A percentile compares a stretch with the other conserved stretches of the same genome.
Evolutionary conservation across 1,284 basidiomycete genomes (phyloP).

Genomic region (Cutaneotrichosporon curvatum): DNA sequence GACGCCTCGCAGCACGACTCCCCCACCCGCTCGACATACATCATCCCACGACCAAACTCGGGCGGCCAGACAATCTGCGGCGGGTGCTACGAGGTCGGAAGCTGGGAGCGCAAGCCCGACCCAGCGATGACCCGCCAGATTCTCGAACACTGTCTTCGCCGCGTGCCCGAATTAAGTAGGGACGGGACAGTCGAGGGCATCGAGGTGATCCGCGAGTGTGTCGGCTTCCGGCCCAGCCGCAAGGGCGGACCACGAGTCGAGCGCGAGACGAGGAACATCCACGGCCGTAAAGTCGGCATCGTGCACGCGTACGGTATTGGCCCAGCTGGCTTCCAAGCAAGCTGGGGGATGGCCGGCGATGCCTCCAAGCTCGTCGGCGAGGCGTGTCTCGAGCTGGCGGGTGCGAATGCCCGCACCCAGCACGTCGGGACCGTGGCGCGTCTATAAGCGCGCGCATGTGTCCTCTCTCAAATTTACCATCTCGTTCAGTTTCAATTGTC

Average conservation of each 20-base stretch:
- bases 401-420: not conserved
- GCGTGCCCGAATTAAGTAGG: conserved; percentile 13
- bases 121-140: conserved; percentile 11
- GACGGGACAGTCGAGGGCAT: conserved; percentile 17
- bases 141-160: conserved; percentile 17
- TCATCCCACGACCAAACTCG: conserved; percentile 21
- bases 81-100: conserved; percentile 22
- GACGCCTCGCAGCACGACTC: conserved; percentile 9
- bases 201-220: conserved; percentile 17
- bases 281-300: conserved; percentile 7
- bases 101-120: conserved; percentile 8
- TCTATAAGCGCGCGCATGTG: no score
- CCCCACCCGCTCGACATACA: conserved; percentile 18
- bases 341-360: conserved; percentile 32
- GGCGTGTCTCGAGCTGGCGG: conserved; percentile 1
- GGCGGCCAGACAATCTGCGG: conserved; percentile 18
- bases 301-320: conserved; percentile 28
- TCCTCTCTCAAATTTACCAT: no score
- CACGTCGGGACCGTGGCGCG: no score
- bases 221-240: conserved; percentile 18
- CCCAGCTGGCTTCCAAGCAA: conserved; percentile 37
- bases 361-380: conserved; percentile 22
- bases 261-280: conserved; percentile 5
- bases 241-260: conserved; percentile 16
- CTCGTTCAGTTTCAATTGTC: no score